phyloP scores from a whole-genome alignment of 2,329 filamentous ascomycete species.

The Tympanopsis confertula region DNA sequence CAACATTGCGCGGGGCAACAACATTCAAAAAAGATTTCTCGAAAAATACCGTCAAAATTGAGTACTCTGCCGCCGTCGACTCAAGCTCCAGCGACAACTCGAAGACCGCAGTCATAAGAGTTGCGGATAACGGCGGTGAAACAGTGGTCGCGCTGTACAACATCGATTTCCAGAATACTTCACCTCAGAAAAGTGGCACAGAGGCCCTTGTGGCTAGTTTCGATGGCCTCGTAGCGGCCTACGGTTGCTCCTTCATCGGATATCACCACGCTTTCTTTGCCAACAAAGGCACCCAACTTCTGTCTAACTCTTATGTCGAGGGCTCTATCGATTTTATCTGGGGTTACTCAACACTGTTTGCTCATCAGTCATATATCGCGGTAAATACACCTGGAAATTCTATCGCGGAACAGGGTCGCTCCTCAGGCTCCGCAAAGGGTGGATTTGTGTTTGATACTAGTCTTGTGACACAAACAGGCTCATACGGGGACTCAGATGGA shows the following conservation, averaged over 20 bases:
- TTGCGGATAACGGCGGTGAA: neutral
- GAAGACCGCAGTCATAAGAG: neutral
- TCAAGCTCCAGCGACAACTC: neutral
- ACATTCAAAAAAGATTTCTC: too few species aligned
- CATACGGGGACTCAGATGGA: too few species aligned
- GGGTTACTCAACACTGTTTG: too few species aligned
- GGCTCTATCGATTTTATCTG: neutral
- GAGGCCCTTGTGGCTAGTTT: neutral
- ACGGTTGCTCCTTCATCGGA: neutral
- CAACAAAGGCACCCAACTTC: neutral
- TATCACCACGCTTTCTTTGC: neutral
- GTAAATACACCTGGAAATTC: conserved; percentile 14
- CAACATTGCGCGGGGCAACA: too few species aligned
- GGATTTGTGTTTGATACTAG: conserved; percentile 13
- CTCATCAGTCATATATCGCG: conserved; percentile 15
- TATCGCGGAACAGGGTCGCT: conserved; percentile 8
- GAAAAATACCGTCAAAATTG: neutral
- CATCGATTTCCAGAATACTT: neutral
- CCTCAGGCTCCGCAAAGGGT: conserved; percentile 8
- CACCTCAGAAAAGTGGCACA: too few species aligned
- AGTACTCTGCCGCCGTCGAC: neutral
- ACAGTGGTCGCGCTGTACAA: too few species aligned
- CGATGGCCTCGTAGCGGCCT: neutral
- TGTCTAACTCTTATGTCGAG: neutral
- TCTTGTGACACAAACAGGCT: too few species aligned